phyloP scores from a whole-genome alignment of 139 green algal species.

The Mesotaenium endlicherianum region DNA sequence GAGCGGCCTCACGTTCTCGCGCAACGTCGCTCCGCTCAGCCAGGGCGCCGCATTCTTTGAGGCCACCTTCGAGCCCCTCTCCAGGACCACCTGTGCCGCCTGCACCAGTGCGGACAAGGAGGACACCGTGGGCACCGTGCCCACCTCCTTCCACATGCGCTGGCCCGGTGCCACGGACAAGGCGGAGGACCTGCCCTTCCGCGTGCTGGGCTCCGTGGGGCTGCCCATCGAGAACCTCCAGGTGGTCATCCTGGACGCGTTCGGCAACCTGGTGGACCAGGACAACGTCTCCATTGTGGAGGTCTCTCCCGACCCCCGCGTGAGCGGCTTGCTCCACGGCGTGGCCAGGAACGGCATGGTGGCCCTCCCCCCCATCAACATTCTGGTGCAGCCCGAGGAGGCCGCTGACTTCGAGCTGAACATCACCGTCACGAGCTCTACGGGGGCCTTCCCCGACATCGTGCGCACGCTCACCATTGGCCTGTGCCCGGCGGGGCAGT shows the following conservation, averaged over 20 bases:
- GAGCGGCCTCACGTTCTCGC: neutral
- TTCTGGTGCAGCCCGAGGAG: neutral
- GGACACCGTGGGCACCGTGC: neutral
- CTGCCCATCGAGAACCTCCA: neutral
- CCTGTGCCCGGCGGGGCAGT: neutral
- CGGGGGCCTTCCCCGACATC: neutral
- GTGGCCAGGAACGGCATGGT: neutral
- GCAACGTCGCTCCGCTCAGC: neutral
- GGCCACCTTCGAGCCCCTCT: neutral
- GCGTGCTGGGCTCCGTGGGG: neutral
- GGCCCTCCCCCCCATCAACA: neutral
- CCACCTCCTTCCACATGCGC: neutral
- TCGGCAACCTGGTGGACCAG: neutral
- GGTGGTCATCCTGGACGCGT: neutral
- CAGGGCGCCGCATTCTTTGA: constrained; percentile 15
- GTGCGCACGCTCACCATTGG: neutral
- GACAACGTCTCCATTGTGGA: neutral
- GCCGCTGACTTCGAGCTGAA: neutral
- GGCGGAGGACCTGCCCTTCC: neutral
- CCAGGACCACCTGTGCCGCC: neutral
- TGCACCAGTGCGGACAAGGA: neutral
- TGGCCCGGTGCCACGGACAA: neutral
- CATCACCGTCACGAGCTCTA: constrained; percentile 3
- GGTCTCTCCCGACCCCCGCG: neutral
- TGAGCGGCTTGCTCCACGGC: neutral